These are phyloP conservation scores for Aspergillus eucalypticola DNA, from an alignment of 2,329 filamentous ascomycete genomes.

Conservation along the genomic window DNA sequence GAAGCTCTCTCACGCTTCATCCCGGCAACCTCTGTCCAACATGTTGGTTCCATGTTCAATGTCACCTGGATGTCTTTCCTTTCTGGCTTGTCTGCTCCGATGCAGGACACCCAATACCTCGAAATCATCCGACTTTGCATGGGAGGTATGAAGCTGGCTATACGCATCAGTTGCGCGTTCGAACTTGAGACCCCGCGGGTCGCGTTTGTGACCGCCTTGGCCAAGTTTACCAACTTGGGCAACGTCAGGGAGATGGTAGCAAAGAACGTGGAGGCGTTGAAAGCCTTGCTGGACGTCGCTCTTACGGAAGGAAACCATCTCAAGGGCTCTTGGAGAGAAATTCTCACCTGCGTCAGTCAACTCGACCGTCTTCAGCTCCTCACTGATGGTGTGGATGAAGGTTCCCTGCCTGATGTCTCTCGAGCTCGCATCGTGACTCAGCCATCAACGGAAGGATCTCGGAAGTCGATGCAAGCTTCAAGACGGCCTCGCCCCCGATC, in stretches of 20 bases:
- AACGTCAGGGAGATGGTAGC: conserved; percentile 93
- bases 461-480: conserved; percentile 64
- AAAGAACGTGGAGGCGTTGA: conserved; percentile 94
- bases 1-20: conserved; percentile 73
- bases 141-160: conserved; percentile 91
- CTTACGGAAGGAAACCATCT: conserved; percentile 89
- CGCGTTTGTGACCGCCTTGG: conserved; percentile 89
- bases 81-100: conserved; percentile 87
- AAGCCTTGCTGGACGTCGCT: conserved; percentile 86
- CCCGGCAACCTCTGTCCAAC: conserved; percentile 87
- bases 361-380: conserved; percentile 93
- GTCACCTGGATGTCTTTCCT: conserved; percentile 99
- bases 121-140: conserved; percentile 91
- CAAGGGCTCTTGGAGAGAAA: conserved; percentile 89
- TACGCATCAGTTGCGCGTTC: conserved; percentile 89
- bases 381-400: conserved; percentile 91
- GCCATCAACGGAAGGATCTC: conserved; percentile 56
- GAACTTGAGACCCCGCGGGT: conserved; percentile 90
- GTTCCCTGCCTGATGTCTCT: conserved; percentile 85
- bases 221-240: conserved; percentile 92
- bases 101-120: conserved; percentile 89
- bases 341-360: conserved; percentile 92
- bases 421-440: conserved; percentile 71
- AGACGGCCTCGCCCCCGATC: conserved; percentile 52
- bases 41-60: conserved; percentile 97